Base-by-base conservation (phyloP, 179 eudicot genomes). In the Patellifolia procumbens region DNA sequence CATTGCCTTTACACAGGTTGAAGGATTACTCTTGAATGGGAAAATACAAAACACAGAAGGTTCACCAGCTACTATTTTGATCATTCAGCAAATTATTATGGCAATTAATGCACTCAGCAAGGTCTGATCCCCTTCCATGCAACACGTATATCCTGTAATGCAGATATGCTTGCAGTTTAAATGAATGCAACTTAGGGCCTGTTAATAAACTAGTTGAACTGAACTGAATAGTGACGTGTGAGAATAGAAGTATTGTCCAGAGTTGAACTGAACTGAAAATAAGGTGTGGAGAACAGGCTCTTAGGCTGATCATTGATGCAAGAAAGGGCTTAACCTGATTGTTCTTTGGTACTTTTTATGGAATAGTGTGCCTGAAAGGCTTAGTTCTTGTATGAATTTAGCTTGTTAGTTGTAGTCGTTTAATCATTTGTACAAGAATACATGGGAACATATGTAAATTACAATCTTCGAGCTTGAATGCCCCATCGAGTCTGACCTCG, bases 81-180 rank as follows among this genome's bases (percentile, higher is more conserved):
- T 80, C 74, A 86, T 95, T 76, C 92, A 93, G 86, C 98, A 91
- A 84, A 90, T 89, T 32, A 76, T 95, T 75, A 90, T 91, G 96
- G 94, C 98, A 72, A 93, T 95, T 70, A 95, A 95, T 86, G 92
- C 96, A 37, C 90, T 95, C 59, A 95, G 99, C 96, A 95, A 95
- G 99, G 99, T 95, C 49, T 11, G 53, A n/a, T n/a, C 49, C 52
- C 31, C 19, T 37, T 65, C 46, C n/a, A 5, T 26, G 53, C 20
- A 22, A 35, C 45, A 35, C 48, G 26, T 26, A 34, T 55, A 53
- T 31, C 53, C 16, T 61, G 32, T 62, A 7, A 70, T 80, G 13
- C 58, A n/a, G 46, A n/a, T 61, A 7, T 65, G 31, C 72, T 52
- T 75, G 34, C 49, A 35, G 2, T 64, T 65, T 76, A 16, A 37